These are phyloP conservation scores for Leccinum variicolor DNA, from an alignment of 768 basidiomycete genomes.

Conservation along the genomic window DNA sequence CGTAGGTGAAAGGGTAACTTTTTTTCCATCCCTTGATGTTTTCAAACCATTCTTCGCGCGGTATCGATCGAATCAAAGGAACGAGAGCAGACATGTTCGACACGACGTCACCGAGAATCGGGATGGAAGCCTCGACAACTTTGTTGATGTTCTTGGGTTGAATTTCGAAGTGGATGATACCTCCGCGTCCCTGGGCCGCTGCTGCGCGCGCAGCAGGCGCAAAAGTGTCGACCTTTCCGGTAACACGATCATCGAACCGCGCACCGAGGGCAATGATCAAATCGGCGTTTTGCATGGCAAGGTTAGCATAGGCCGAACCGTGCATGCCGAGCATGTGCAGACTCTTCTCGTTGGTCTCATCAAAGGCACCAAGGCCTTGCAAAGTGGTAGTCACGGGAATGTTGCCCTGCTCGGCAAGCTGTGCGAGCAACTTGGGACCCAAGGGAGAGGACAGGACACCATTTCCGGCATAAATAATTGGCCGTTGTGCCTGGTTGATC, in stretches of 20 bases:
- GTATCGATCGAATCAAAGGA: constrained; percentile 63
- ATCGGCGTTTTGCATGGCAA: constrained; percentile 97
- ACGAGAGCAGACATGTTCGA: constrained; percentile 79
- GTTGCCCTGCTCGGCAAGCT: constrained; percentile 80
- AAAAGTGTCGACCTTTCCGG: constrained; percentile 84
- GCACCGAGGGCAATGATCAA: constrained; percentile 96
- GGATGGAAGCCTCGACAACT: constrained; percentile 91
- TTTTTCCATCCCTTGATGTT: constrained; percentile 84
- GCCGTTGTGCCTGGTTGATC: constrained; percentile 89
- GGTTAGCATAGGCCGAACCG: constrained; percentile 94
- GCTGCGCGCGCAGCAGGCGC: constrained; percentile 90
- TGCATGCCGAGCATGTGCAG: constrained; percentile 99
- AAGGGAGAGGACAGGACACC: constrained; percentile 80
- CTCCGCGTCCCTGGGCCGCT: constrained; percentile 80
- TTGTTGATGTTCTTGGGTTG: constrained; percentile 99
- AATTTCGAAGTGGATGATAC: constrained; percentile 99
- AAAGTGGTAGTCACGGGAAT: constrained; percentile 97
- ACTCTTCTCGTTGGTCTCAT: constrained; percentile 82
- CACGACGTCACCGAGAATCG: constrained; percentile 91
- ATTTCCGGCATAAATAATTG: constrained; percentile 90
- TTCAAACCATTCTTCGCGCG: constrained; percentile 77
- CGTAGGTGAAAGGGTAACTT: constrained; percentile 87
- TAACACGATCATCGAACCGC: constrained; percentile 97
- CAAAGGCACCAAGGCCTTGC: constrained; percentile 93
- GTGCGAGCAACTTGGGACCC: constrained; percentile 78